Evolutionary conservation across 2,329 filamentous ascomycete species (phyloP).

Genomic region (Keithomyces neogunnii): DNA sequence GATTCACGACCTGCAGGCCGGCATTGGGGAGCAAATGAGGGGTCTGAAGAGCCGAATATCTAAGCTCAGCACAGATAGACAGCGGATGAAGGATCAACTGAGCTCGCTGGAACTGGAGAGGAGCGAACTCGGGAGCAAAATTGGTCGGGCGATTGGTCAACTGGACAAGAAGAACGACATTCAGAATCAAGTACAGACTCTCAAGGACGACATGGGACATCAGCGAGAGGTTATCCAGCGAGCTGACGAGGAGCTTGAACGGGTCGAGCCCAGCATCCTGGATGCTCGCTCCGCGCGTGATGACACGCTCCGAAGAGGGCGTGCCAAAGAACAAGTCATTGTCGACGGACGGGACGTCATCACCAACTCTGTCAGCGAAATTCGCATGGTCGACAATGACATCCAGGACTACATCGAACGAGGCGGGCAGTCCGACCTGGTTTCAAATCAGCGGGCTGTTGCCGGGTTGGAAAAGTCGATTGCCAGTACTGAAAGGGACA

Average conservation of each 20-base stretch:
- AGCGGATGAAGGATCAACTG: slow-evolving; percentile 60
- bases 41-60: slow-evolving; percentile 53
- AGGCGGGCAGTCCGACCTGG: slow-evolving; percentile 65
- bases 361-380: slow-evolving; percentile 65
- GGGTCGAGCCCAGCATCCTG: slow-evolving; percentile 65
- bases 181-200: slow-evolving; percentile 61
- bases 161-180: slow-evolving; percentile 74
- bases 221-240: slow-evolving; percentile 62
- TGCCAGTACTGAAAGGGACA: slow-evolving; percentile 56
- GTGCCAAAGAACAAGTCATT: slow-evolving; percentile 62
- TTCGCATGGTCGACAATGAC: slow-evolving; percentile 65
- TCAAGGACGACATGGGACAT: slow-evolving; percentile 58
- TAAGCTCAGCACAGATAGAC: slow-evolving; percentile 61
- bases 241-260: slow-evolving; percentile 64
- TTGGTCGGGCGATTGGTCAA: slow-evolving; percentile 62
- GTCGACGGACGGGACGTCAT: slow-evolving; percentile 64
- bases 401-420: slow-evolving; percentile 73
- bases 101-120: slow-evolving; percentile 67
- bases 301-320: slow-evolving; percentile 64
- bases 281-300: slow-evolving; percentile 71
- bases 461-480: slow-evolving; percentile 59
- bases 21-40: slow-evolving; percentile 58
- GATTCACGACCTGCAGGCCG: slow-evolving; percentile 68
- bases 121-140: slow-evolving; percentile 64
- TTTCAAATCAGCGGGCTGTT: slow-evolving; percentile 61